phyloP scores from a whole-genome alignment of 2,329 filamentous ascomycete genomes.

The Neopestalotiopsis sp. region DNA sequence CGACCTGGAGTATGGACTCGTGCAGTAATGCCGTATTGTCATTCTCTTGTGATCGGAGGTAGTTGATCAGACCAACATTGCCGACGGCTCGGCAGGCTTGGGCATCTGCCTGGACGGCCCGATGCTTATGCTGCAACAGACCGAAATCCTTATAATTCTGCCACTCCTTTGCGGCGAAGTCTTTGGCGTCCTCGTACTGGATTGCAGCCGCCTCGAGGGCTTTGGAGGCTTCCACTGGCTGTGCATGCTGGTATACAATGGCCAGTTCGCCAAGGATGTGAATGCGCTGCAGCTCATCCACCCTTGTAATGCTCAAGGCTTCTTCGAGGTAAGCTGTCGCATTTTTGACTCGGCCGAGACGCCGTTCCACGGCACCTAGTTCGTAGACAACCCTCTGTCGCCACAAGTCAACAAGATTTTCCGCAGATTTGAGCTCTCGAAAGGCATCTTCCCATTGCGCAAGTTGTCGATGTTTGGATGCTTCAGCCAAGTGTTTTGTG shows the following conservation, averaged over 20 bases:
- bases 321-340: background rate
- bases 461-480: background rate
- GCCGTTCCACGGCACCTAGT: background rate
- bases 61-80: background rate
- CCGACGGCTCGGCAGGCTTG: background rate
- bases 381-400: background rate
- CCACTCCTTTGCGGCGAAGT: background rate
- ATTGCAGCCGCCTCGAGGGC: background rate
- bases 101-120: background rate
- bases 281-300: constrained; percentile 5
- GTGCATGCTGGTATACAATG: constrained; percentile 1
- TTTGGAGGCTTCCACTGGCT: background rate
- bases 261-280: background rate
- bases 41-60: background rate
- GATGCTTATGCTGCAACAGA: background rate
- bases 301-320: background rate
- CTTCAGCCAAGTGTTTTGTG: background rate
- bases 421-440: constrained; percentile 1
- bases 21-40: background rate
- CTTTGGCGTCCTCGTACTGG: constrained; percentile 3
- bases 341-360: background rate
- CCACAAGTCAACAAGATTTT: background rate
- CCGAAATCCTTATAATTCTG: background rate
- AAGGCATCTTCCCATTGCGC: constrained; percentile 12
- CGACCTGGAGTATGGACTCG: background rate